Evolutionary conservation across 768 basidiomycete species (phyloP).

Genomic region (Naganishia vishniacii): DNA sequence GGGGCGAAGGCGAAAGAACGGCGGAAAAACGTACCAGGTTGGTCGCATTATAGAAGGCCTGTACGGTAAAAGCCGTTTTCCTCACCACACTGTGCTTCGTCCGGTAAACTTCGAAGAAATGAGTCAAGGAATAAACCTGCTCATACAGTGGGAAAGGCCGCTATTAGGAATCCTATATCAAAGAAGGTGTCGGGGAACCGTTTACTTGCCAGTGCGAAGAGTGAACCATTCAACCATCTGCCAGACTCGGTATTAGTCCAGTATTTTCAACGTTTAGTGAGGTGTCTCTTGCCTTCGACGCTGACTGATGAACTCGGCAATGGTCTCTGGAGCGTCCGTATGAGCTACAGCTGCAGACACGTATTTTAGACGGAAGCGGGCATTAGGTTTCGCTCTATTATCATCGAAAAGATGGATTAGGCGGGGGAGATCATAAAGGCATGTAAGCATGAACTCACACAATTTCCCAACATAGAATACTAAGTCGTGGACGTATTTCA

Average conservation of each 20-base stretch:
- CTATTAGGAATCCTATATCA: not conserved
- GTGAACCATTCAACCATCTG: conserved; percentile 63
- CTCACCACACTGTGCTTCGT: conserved; percentile 75
- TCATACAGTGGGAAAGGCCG: not conserved
- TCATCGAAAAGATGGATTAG: not conserved
- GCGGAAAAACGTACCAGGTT: conserved; percentile 54
- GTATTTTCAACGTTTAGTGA: too few species aligned
- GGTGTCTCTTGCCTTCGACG: conserved; percentile 66
- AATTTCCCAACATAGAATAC: conserved; percentile 47
- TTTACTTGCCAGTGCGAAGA: conserved; percentile 67
- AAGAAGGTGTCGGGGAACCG: not conserved
- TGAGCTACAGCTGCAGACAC: conserved; percentile 73
- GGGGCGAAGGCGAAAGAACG: too few species aligned
- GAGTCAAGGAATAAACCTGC: conserved; percentile 78
- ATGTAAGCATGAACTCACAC: too few species aligned
- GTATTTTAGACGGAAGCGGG: conserved; percentile 45
- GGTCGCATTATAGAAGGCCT: conserved; percentile 79
- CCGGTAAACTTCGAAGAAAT: conserved; percentile 69
- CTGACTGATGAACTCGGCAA: conserved; percentile 90
- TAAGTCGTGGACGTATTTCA: not conserved
- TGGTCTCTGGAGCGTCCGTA: conserved; percentile 86
- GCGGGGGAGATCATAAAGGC: too few species aligned
- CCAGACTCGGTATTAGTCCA: conserved; percentile 52
- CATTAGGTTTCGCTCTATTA: conserved; percentile 42
- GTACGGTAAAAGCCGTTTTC: conserved; percentile 67